These are phyloP conservation scores for Lasiosphaeria ovina DNA, from an alignment of 495 filamentous ascomycete species.

Conservation along the genomic window DNA sequence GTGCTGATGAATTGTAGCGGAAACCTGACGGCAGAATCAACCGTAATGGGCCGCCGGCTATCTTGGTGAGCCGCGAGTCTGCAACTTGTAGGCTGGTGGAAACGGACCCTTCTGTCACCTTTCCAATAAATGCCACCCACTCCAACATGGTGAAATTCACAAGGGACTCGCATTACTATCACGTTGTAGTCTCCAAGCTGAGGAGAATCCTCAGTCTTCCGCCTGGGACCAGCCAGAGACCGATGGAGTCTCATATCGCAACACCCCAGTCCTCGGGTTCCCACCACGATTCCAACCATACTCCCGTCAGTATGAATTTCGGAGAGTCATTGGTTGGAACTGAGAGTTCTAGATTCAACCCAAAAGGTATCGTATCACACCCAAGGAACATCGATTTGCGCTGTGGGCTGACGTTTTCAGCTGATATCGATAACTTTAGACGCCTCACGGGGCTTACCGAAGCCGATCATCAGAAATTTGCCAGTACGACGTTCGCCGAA, in stretches of 20 bases:
- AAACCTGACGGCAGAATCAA: slow-evolving; percentile 7
- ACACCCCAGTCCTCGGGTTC: too few relatives aligned
- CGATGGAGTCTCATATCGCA: too few relatives aligned
- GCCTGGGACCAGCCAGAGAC: too few relatives aligned
- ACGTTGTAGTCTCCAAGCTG: slow-evolving; percentile 1
- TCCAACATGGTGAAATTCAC: slow-evolving; percentile 23
- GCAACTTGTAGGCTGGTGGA: slow-evolving; percentile 18
- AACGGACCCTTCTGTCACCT: slow-evolving; percentile 2
- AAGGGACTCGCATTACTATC: slow-evolving; percentile 5
- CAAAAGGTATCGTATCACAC: too few relatives aligned
- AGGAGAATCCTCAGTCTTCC: neutral
- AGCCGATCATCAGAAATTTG: neutral
- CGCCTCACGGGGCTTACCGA: neutral
- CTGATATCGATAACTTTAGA: neutral
- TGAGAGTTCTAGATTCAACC: too few relatives aligned
- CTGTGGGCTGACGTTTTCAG: too few relatives aligned
- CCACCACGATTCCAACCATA: too few relatives aligned
- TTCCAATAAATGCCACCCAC: slow-evolving; percentile 22
- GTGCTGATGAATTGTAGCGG: slow-evolving; percentile 1
- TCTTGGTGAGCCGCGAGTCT: slow-evolving; percentile 21
- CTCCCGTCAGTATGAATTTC: too few relatives aligned
- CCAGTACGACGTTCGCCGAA: neutral
- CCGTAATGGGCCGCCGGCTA: slow-evolving; percentile 10
- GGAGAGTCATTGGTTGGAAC: too few relatives aligned
- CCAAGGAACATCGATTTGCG: too few relatives aligned